Evolutionary conservation across 2,329 filamentous ascomycete genomes (phyloP).

Genomic region (Exophiala sideris): DNA sequence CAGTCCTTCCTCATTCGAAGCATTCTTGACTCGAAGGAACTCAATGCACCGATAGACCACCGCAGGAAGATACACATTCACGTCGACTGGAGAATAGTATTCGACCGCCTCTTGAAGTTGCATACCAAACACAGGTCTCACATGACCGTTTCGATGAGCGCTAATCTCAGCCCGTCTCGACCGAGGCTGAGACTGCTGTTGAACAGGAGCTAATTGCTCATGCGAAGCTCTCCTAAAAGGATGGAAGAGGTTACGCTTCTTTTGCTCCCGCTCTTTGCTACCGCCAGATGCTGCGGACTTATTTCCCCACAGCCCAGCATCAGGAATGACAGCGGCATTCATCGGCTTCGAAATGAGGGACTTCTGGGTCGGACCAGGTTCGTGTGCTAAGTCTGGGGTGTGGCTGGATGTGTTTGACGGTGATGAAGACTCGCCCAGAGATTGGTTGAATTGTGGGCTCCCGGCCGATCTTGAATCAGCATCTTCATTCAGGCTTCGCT

Average conservation of each 20-base stretch:
- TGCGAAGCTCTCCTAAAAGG: constrained; percentile 26
- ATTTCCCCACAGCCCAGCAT: constrained; percentile 82
- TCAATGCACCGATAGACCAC: constrained; percentile 95
- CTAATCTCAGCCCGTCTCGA: constrained; percentile 6
- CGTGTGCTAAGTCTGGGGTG: constrained; percentile 31
- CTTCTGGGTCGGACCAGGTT: constrained; percentile 29
- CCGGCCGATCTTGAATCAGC: constrained; percentile 10
- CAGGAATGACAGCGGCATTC: constrained; percentile 79
- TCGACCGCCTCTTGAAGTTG: constrained; percentile 82
- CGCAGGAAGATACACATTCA: constrained; percentile 74
- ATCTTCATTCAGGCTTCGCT: constrained; percentile 9
- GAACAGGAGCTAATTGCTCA: constrained; percentile 17
- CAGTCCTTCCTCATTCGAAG: constrained; percentile 84
- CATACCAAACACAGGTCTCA: constrained; percentile 77
- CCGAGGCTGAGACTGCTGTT: constrained; percentile 10
- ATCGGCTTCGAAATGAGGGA: constrained; percentile 74
- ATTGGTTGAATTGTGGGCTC: constrained; percentile 12
- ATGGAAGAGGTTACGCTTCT: constrained; percentile 25
- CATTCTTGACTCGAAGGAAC: constrained; percentile 80
- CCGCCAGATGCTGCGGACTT: constrained; percentile 50
- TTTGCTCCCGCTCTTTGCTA: constrained; percentile 57
- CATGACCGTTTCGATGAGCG: constrained; percentile 25
- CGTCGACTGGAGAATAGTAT: constrained; percentile 67
- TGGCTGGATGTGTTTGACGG: constrained; percentile 32
- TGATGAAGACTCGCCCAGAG: constrained; percentile 32